Conservation (phyloP, 225 moss, liverwort and hornwort genomes). For the Thuidium tamariscinum region DNA sequence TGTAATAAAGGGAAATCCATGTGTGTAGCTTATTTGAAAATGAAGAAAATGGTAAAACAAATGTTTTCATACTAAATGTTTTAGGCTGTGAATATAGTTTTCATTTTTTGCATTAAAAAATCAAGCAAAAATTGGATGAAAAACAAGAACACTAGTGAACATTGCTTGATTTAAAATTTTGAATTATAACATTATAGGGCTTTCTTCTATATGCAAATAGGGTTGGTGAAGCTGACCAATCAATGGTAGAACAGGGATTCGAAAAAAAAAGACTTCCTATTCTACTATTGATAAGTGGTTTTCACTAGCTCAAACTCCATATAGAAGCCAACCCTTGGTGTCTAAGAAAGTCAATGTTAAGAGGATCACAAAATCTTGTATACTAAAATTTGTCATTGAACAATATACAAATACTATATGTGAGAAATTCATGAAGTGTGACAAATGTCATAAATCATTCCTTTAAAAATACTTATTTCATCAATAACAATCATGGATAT, state of each 20-base stretch:
- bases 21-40: not conserved
- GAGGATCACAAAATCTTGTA: fast-evolving
- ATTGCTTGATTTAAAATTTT: not conserved
- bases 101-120: not conserved
- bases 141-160: not conserved
- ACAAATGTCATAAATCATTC: fast-evolving
- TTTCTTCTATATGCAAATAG: fast-evolving
- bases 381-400: not conserved
- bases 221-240: not conserved
- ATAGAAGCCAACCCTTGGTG: fast-evolving
- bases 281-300: too few species aligned
- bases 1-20: not conserved
- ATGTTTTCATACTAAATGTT: not conserved
- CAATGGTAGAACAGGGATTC: too few species aligned
- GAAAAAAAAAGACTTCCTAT: too few species aligned
- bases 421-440: fast-evolving
- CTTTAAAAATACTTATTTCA: not conserved
- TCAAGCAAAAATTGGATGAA: not conserved
- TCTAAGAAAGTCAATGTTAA: not conserved
- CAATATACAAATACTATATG: not conserved
- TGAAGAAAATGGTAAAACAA: not conserved
- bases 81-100: too few species aligned
- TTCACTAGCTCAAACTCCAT: too few species aligned
- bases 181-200: not conserved
- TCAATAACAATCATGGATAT: not conserved